Conservation (phyloP, 176 grass and related monocot genomes). For the Ensete glaucum region DNA sequence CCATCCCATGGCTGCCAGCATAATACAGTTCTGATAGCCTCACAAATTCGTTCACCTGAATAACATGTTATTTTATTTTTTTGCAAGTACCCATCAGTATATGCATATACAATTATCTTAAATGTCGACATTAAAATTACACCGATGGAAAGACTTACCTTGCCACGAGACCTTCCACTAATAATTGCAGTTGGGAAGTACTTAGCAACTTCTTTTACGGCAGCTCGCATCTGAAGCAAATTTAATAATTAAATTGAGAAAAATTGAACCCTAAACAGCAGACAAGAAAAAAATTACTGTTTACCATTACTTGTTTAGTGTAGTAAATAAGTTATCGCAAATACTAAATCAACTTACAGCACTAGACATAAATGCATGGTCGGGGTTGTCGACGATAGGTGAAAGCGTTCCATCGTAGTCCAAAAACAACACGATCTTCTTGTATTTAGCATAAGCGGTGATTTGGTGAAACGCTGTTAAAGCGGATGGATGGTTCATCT, state of each 20-base stretch:
- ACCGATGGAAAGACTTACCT: slow-evolving; percentile 35
- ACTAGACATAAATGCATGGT: slow-evolving; percentile 40
- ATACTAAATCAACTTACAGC: slow-evolving; percentile 19
- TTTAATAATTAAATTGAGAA: background rate
- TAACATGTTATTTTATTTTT: too few species aligned
- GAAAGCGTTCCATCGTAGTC: slow-evolving; percentile 53
- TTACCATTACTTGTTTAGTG: background rate
- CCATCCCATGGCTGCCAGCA: slow-evolving; percentile 97
- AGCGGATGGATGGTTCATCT: slow-evolving; percentile 54
- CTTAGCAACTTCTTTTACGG: slow-evolving; percentile 67
- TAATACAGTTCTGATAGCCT: slow-evolving; percentile 81
- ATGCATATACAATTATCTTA: background rate
- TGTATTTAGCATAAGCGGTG: slow-evolving; percentile 10
- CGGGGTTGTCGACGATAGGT: slow-evolving; percentile 41
- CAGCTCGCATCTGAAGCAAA: slow-evolving; percentile 53
- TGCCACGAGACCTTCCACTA: slow-evolving; percentile 85
- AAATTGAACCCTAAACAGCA: background rate
- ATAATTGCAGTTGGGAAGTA: slow-evolving; percentile 79
- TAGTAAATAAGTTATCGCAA: background rate
- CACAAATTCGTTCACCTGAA: slow-evolving; percentile 78
- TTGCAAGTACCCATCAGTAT: background rate
- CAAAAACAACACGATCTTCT: slow-evolving; percentile 41
- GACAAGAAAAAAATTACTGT: background rate
- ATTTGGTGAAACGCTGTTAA: slow-evolving; percentile 37
- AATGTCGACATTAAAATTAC: background rate